These are phyloP conservation scores for Edaphochlamys debaryana DNA, from an alignment of 139 green algal species.

Conservation along the genomic window DNA sequence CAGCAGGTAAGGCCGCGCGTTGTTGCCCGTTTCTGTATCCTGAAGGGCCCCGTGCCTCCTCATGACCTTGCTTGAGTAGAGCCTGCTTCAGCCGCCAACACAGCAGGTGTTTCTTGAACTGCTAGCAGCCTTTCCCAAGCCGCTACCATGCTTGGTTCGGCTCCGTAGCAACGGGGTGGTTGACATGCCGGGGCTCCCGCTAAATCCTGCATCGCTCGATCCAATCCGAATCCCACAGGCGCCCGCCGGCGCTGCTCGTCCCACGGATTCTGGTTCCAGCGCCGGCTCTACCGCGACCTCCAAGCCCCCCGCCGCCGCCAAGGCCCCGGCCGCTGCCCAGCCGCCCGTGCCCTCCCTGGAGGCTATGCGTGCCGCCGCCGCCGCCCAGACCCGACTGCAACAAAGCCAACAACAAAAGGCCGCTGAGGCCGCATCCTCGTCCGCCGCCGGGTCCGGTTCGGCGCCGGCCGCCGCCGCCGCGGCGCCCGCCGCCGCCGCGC, in stretches of 20 bases:
- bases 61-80: too few relatives aligned
- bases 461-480: not conserved
- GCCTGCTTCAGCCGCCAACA: too few relatives aligned
- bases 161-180: too few relatives aligned
- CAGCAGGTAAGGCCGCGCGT: too few relatives aligned
- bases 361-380: slow-evolving; percentile 21
- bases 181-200: too few relatives aligned
- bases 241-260: not conserved
- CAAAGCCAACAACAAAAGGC: not conserved
- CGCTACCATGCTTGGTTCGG: too few relatives aligned
- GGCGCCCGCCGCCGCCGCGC: not conserved
- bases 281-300: slow-evolving; percentile 33
- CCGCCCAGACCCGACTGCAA: slow-evolving; percentile 17
- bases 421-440: not conserved
- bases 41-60: too few relatives aligned
- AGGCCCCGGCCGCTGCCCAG: slow-evolving; percentile 1
- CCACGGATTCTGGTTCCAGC: slow-evolving; percentile 26
- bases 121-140: too few relatives aligned
- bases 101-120: too few relatives aligned
- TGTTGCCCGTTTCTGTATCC: too few relatives aligned
- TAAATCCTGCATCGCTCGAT: too few relatives aligned
- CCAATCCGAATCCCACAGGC: too few relatives aligned
- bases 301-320: slow-evolving; percentile 4
- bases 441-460: not conserved
- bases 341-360: slow-evolving; percentile 40